Evolutionary conservation across 139 green algal species (phyloP), one percentile per base, ranked within the genome.

Genomic region (Volvox africanus): DNA sequence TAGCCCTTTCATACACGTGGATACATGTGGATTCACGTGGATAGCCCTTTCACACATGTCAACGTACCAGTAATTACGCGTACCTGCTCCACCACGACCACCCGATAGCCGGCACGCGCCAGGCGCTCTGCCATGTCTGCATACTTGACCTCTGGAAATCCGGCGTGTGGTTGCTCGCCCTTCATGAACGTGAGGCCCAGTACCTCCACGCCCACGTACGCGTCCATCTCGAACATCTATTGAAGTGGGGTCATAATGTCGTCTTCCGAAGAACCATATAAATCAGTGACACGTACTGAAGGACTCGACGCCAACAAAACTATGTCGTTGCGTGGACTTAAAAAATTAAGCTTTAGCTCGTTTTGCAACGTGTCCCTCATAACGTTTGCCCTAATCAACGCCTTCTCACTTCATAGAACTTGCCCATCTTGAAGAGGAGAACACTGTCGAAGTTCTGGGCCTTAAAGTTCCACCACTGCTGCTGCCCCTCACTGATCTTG

Each of bases 211-310:
- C 97, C 98, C 11, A 99, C 91, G 91, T 98, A 97, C 6, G 98
- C 96, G 89, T 99, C 98, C 98, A 99, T 99, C 94, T 99, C 98
- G 94, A 99, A 99, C 95, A 99, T 97, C 95, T 99, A 82, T 5
- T 55, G 44, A 55, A 55, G 44, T 14, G 44, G 44, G 44, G 44
- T 55, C 44, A 55, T 55, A 9, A 55, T 9, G 44, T 55, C 9
- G 44, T 55, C 44, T 55, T 55, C 5, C 44, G 44, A 5, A 55
- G 5, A 55, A 55, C 44, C 44, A 55, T 55, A 9, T 55, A 55
- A 5, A 9, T 55, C 44, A 55, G 44, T 55, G 44, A 55, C 44
- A 55, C 9, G 44, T 55, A 14, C 5, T 55, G 44, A 55, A 55
- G 44, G 5, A 55, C 44, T 55, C 44, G 44, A n/a, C n/a, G n/a